Base-by-base conservation (phyloP, 192 early-diverging fungal genomes). In the Coemansia sp. region DNA sequence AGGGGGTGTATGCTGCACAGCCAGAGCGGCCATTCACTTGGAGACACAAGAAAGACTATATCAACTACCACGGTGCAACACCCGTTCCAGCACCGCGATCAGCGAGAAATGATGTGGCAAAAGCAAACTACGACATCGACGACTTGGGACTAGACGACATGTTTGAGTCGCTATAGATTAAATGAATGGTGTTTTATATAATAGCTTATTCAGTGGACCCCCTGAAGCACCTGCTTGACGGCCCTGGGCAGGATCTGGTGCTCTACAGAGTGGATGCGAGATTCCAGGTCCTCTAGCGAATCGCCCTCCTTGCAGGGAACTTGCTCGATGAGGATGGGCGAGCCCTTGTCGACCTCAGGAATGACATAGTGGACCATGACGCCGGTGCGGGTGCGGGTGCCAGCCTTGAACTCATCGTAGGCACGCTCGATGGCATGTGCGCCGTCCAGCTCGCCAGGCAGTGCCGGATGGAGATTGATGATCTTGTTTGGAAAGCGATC, bases 371-470 rank as follows among this genome's bases (percentile, higher is more conserved):
- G 95, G 14, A 99, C 90, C 91, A 91, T 91, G 46, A 88, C 86
- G 47, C 91, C 91, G 0, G 91, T 93, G 10, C 82, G 66, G 9
- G 64, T 73, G 20, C 90, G 87, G 53, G 84, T 69, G 10, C 93
- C 93, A 31, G 82, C 80, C 67, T 85, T 60, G 59, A 83, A 95
- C 17, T 92, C 94, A n/a, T 87, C 84, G 65, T 83, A 96, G 4
- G 97, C 97, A 11, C 95, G 79, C 43, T 93, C 91, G 49, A 99
- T 98, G 11, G 97, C 93, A 56, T 92, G 82, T 0, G 94, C 93
- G n/a, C 97, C 97, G 58, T 98, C 93, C 68, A 99, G 93, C 67
- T 90, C 83, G 38, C 93, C 93, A 7, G 97, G 97, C 21, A 99
- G 76, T 2, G 97, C 94, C 17, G 96, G 97, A 53, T 99, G 97